Conservation (phyloP, 495 filamentous ascomycete species). For the Penicillium steckii region DNA sequence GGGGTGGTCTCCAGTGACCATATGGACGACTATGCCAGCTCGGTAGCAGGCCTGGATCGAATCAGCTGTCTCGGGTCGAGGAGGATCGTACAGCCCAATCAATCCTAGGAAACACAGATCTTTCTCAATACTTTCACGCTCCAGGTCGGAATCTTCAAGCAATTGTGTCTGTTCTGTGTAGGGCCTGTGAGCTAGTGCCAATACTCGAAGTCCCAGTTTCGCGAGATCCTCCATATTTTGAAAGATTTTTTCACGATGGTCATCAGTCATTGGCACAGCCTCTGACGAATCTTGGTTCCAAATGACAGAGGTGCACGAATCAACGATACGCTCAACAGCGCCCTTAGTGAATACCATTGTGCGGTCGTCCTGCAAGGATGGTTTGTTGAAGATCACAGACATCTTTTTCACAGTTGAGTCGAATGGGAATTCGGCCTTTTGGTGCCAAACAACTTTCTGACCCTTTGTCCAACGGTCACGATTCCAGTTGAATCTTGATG, state of each 20-base stretch:
- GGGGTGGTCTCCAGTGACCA: slow-evolving; percentile 70
- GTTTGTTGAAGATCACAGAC: slow-evolving; percentile 58
- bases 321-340: slow-evolving; percentile 75
- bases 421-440: slow-evolving; percentile 63
- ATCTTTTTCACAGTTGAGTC: slow-evolving; percentile 69
- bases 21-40: slow-evolving; percentile 69
- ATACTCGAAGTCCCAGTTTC: slow-evolving; percentile 62
- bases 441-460: slow-evolving; percentile 51
- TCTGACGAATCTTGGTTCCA: slow-evolving; percentile 33
- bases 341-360: slow-evolving; percentile 70
- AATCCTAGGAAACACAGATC: slow-evolving; percentile 63
- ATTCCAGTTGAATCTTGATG: slow-evolving; percentile 60
- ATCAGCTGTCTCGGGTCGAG: slow-evolving; percentile 50
- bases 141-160: slow-evolving; percentile 35
- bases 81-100: slow-evolving; percentile 73
- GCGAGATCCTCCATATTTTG: slow-evolving; percentile 65
- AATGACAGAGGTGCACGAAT: slow-evolving; percentile 58
- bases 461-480: slow-evolving; percentile 50
- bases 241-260: slow-evolving; percentile 48
- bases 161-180: slow-evolving; percentile 33
- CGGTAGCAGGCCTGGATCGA: slow-evolving; percentile 62
- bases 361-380: slow-evolving; percentile 17
- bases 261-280: slow-evolving; percentile 39
- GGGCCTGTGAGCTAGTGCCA: slow-evolving; percentile 55
- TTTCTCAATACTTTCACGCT: slow-evolving; percentile 56